Evolutionary conservation across 345 rosid species (phyloP).

Genomic region (Eucalyptus grandis): DNA sequence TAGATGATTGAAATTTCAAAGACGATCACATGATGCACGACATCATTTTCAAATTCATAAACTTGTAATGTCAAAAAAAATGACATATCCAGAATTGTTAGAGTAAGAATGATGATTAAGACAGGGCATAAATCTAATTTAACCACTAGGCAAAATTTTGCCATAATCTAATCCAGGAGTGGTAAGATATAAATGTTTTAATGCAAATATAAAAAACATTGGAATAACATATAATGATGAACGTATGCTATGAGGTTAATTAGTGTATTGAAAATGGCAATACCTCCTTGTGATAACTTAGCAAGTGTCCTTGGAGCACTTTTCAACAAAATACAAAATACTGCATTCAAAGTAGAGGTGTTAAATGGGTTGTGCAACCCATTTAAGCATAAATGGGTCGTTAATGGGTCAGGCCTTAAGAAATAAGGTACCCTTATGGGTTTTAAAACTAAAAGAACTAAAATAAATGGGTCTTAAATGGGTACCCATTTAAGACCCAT

Average conservation of each 20-base stretch:
- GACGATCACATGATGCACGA: background rate
- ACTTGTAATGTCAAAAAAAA: background rate
- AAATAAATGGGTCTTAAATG: too few relatives aligned
- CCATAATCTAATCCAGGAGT: background rate
- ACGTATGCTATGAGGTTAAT: background rate
- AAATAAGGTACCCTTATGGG: too few relatives aligned
- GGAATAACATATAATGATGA: background rate
- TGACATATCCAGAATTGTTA: background rate
- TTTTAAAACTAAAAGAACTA: too few relatives aligned
- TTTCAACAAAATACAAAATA: background rate
- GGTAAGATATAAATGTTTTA: background rate
- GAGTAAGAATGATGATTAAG: background rate
- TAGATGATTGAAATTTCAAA: background rate
- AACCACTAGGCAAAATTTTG: background rate
- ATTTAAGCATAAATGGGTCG: too few relatives aligned
- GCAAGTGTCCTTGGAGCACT: background rate
- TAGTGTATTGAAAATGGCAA: background rate
- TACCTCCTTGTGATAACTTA: background rate
- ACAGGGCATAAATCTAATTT: background rate
- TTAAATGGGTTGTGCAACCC: too few relatives aligned
- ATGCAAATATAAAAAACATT: background rate
- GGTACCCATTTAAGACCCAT: too few relatives aligned
- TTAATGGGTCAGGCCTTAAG: too few relatives aligned
- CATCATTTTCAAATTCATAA: background rate
- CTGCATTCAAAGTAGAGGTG: background rate